These are phyloP conservation scores for Globisporangium spiculum DNA, from an alignment of 352 stramenopile genomes.

Conservation along the genomic window DNA sequence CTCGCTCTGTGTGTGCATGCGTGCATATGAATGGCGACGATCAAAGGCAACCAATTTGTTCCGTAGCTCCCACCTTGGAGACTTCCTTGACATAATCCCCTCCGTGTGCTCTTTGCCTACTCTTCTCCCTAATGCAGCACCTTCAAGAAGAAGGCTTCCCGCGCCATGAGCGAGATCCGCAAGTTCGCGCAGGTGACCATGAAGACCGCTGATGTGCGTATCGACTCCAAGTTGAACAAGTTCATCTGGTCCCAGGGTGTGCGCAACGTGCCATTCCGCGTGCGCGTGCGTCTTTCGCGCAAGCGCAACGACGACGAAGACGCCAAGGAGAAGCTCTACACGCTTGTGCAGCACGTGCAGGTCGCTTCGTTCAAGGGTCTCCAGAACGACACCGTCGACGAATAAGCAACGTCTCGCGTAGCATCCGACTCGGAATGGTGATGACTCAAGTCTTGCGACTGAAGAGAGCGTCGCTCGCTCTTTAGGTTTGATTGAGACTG, in stretches of 20 bases:
- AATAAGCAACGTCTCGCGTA: constrained; percentile 43
- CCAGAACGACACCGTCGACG: constrained; percentile 95
- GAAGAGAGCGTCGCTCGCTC: neutral
- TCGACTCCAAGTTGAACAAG: constrained; percentile 97
- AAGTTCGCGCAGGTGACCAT: constrained; percentile 97
- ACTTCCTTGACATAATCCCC: constrained; percentile 72
- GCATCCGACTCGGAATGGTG: constrained; percentile 5
- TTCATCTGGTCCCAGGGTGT: constrained; percentile 98
- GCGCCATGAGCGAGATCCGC: constrained; percentile 97
- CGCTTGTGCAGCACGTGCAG: constrained; percentile 97
- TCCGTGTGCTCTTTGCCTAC: constrained; percentile 18
- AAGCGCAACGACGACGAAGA: constrained; percentile 99
- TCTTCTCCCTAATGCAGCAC: constrained; percentile 43
- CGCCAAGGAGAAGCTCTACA: constrained; percentile 99
- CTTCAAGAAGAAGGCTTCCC: constrained; percentile 98
- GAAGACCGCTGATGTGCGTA: constrained; percentile 96
- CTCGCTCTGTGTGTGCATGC: neutral
- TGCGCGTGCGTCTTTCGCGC: constrained; percentile 96
- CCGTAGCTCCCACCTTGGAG: constrained; percentile 86
- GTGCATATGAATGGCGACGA: constrained; percentile 10
- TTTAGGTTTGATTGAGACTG: constrained; percentile 15
- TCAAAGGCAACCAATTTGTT: constrained; percentile 21
- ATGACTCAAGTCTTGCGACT: constrained; percentile 5
- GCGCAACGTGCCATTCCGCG: constrained; percentile 96
- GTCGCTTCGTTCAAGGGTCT: constrained; percentile 96